Evolutionary conservation across 371 early-diverging fungal species (phyloP).

Genomic region (Pancytospora philotis): DNA sequence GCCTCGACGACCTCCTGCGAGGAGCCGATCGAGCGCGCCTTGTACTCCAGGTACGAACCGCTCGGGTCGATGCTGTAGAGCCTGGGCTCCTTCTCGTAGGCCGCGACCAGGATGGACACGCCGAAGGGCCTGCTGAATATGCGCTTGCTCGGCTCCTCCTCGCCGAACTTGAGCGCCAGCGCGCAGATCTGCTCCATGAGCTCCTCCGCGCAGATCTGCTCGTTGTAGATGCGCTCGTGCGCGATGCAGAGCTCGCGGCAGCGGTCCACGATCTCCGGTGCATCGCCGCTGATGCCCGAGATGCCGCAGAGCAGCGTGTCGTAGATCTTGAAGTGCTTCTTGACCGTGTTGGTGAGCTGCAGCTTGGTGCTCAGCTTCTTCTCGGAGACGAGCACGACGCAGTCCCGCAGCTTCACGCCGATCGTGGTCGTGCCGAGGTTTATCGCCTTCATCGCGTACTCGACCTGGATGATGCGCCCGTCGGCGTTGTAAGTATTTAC

Average conservation of each 20-base stretch:
- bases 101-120: conserved; percentile 87
- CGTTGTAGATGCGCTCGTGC: conserved; percentile 51
- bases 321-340: conserved; percentile 58
- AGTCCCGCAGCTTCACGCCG: conserved; percentile 47
- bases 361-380: conserved; percentile 56
- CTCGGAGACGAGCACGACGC: conserved; percentile 56
- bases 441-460: conserved; percentile 61
- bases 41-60: conserved; percentile 76
- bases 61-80: conserved; percentile 90
- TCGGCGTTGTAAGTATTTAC: conserved; percentile 58
- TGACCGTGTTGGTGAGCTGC: conserved; percentile 51
- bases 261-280: conserved; percentile 52
- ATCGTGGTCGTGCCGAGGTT: conserved; percentile 59
- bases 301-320: conserved; percentile 53
- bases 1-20: conserved; percentile 94
- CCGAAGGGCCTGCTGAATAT: conserved; percentile 78
- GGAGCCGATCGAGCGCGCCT: conserved; percentile 89
- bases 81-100: conserved; percentile 87
- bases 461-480: conserved; percentile 59
- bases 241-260: conserved; percentile 45
- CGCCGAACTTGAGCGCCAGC: conserved; percentile 56
- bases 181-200: conserved; percentile 50
- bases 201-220: conserved; percentile 48
- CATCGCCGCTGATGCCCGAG: conserved; percentile 59
- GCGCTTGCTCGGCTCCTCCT: conserved; percentile 52